These are phyloP conservation scores for Xylaria venustula DNA, from an alignment of 495 filamentous ascomycete species.

Conservation along the genomic window DNA sequence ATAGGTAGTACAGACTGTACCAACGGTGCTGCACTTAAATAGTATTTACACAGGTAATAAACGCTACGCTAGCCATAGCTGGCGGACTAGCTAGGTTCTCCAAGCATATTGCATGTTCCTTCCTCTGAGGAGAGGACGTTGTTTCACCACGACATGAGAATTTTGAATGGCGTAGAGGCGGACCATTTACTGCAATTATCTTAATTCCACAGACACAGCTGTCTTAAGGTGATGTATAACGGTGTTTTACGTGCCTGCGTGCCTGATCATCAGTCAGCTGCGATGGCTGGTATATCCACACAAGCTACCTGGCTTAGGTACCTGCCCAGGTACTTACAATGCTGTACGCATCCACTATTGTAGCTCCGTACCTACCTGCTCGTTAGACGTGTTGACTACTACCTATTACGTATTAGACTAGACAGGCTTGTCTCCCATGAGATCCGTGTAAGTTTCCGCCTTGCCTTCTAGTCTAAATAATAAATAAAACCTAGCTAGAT, in stretches of 20 bases:
- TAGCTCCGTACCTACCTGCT: no score
- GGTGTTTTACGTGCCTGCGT: background rate
- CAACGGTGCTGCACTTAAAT: no score
- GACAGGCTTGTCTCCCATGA: no score
- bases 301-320: background rate
- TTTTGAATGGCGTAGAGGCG: background rate
- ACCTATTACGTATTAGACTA: background rate
- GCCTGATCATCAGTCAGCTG: background rate
- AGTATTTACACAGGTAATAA: no score
- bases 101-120: background rate
- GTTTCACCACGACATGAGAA: background rate
- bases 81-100: background rate
- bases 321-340: no score
- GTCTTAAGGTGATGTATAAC: no score
- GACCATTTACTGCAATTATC: background rate
- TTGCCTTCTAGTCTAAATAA: no score
- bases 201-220: background rate
- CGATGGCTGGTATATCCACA: background rate
- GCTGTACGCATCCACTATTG: no score
- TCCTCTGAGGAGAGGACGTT: background rate
- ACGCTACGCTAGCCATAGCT: no score
- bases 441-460: no score
- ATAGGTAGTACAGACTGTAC: background rate
- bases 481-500: no score
- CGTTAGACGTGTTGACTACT: background rate